phyloP scores from a whole-genome alignment of 1,284 basidiomycete genomes.

The Sanguinoderma infundibulare region DNA sequence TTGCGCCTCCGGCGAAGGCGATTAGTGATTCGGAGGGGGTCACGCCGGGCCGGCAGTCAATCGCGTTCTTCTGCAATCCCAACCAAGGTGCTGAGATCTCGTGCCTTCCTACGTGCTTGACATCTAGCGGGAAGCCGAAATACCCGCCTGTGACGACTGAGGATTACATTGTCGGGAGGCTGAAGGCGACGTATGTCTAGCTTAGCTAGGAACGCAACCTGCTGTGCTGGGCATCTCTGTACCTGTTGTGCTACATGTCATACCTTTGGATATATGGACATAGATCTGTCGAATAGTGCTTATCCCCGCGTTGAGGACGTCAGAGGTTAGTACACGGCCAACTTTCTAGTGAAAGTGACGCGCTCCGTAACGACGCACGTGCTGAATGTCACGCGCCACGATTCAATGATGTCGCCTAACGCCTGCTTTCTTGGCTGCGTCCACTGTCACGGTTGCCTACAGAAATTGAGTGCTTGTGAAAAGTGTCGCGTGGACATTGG shows the following conservation, averaged over 20 bases:
- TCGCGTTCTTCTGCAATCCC: conserved; percentile 89
- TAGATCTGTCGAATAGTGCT: no score
- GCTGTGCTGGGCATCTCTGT: no score
- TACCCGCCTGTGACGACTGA: conserved; percentile 74
- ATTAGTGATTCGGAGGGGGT: conserved; percentile 53
- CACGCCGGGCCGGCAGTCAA: conserved; percentile 75
- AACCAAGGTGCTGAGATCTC: conserved; percentile 72
- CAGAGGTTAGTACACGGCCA: no score
- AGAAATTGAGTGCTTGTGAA: no score
- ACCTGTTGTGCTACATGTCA: no score
- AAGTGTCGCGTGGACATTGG: no score
- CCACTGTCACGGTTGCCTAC: no score
- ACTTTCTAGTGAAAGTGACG: neutral
- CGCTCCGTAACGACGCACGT: conserved; percentile 20
- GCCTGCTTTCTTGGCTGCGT: neutral
- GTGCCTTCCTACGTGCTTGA: conserved; percentile 72
- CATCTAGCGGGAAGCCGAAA: conserved; percentile 53
- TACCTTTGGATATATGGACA: no score
- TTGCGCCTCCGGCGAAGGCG: conserved; percentile 64
- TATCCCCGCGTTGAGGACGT: no score
- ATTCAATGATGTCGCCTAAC: neutral
- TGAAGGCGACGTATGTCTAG: conserved; percentile 58
- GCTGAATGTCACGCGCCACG: conserved; percentile 11
- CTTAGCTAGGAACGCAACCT: no score
- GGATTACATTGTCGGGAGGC: conserved; percentile 76